phyloP scores from a whole-genome alignment of 257 asterid genomes.

The Vinca minor region DNA sequence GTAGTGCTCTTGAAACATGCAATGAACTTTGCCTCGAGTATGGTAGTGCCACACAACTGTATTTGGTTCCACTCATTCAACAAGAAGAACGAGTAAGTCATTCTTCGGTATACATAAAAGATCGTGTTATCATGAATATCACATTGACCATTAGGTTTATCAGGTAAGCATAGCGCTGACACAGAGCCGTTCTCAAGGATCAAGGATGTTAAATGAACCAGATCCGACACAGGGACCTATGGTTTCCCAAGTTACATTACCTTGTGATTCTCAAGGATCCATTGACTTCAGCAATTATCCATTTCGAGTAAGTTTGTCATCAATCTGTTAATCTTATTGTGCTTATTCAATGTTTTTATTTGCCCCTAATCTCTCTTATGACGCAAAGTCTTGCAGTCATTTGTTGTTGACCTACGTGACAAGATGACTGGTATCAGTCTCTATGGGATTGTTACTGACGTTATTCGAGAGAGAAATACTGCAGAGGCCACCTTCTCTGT shows the following conservation, averaged over 20 bases:
- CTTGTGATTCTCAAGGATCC: slow-evolving; percentile 88
- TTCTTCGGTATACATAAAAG: slow-evolving; percentile 3
- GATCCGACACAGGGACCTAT: slow-evolving; percentile 55
- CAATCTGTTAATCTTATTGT: not conserved
- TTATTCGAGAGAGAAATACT: slow-evolving; percentile 27
- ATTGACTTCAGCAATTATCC: slow-evolving; percentile 80
- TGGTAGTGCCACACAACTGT: slow-evolving; percentile 81
- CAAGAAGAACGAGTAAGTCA: slow-evolving; percentile 67
- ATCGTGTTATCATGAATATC: slow-evolving; percentile 6
- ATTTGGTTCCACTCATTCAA: slow-evolving; percentile 62
- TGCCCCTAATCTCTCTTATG: slow-evolving; percentile 8
- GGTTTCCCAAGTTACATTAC: slow-evolving; percentile 80
- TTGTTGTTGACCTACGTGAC: slow-evolving; percentile 66
- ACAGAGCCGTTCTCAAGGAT: slow-evolving; percentile 63
- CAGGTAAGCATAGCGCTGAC: slow-evolving; percentile 72
- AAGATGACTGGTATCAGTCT: slow-evolving; percentile 90
- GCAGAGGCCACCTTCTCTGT: slow-evolving; percentile 40
- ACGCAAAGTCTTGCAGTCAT: slow-evolving; percentile 71
- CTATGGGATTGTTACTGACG: slow-evolving; percentile 54
- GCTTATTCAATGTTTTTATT: not conserved
- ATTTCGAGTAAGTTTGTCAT: slow-evolving; percentile 61
- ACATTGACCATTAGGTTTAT: slow-evolving; percentile 16
- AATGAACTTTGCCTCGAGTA: slow-evolving; percentile 64
- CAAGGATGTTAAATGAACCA: slow-evolving; percentile 39
- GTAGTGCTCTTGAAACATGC: slow-evolving; percentile 37